A percentile compares a stretch with the other conserved stretches of the same genome.
Evolutionary conservation across 2,329 filamentous ascomycete species (phyloP).

Genomic region (Cordyceps sp.): DNA sequence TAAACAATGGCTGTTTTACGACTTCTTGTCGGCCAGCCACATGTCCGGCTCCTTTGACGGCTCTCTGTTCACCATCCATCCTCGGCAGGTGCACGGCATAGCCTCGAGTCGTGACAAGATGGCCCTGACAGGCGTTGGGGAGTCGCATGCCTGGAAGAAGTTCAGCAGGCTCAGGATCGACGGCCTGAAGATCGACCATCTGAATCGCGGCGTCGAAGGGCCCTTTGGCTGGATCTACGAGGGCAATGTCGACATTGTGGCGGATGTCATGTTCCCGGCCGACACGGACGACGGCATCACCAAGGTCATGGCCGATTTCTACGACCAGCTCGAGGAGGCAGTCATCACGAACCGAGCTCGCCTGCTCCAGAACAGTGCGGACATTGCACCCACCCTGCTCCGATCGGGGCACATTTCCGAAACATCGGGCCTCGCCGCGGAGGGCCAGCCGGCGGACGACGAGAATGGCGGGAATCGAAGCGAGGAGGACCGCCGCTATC

Average conservation of each 20-base stretch:
- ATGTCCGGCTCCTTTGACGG: constrained; percentile 94
- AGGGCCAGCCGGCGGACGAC: constrained; percentile 3
- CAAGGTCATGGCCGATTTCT: constrained; percentile 94
- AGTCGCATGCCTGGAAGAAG: constrained; percentile 77
- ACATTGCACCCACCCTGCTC: constrained; percentile 10
- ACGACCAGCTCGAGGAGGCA: constrained; percentile 86
- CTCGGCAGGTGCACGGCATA: constrained; percentile 72
- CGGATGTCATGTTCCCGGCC: constrained; percentile 85
- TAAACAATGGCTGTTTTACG: constrained; percentile 96
- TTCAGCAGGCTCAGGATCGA: constrained; percentile 87
- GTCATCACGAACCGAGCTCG: constrained; percentile 62
- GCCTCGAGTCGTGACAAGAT: constrained; percentile 42
- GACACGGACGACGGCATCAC: constrained; percentile 78
- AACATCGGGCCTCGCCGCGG: constrained; percentile 6
- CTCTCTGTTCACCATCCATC: constrained; percentile 93
- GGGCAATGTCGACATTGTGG: constrained; percentile 90
- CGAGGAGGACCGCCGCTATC: constrained; percentile 54
- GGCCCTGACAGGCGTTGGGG: constrained; percentile 38
- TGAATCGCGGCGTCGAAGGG: constrained; percentile 83
- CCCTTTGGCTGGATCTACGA: constrained; percentile 97
- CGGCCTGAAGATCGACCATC: constrained; percentile 82
- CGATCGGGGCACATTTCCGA: constrained; percentile 17
- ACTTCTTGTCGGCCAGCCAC: constrained; percentile 86
- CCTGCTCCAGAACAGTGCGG: constrained; percentile 33
- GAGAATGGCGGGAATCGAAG: constrained; percentile 2